Evolutionary conservation across 306 rosid genomes (phyloP), one percentile per base, ranked within the genome.

Genomic region (Lathyrus sativus): DNA sequence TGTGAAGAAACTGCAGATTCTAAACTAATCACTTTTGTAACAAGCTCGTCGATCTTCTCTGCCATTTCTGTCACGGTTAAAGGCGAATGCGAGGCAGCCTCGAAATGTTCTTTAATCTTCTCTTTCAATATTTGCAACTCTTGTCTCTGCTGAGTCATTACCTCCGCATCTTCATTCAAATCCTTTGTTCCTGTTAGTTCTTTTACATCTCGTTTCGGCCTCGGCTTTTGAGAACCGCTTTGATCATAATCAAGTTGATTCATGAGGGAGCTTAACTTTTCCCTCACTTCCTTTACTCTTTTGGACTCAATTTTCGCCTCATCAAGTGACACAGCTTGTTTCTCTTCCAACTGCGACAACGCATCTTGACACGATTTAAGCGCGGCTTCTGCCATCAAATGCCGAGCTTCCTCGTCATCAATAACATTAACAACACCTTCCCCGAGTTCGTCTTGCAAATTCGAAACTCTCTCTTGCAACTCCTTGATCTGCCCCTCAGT

Each of bases 11-110:
- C 81, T n/a, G 90, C 77, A 15, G 81, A 76, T 79, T 91, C 97
- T 80, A 95, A 85, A 81, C 62, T 74, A 57, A 90, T 67, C 72
- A 88, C 99, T 79, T 87, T 85, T 64, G 58, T 84, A 50, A 90
- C 99, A 67, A 95, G 95, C 79, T 80, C 92, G 29, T 95, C 89
- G 45, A 91, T 87, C 81, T 85, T 88, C 76, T 88, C 99, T 29
- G 84, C 95, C 99, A 95, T 84, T 65, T 88, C 96, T 59, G 89
- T 51, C 78, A 85, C 91, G 22, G 82, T 87, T 37, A 85, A 71
- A 67, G 91, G 51, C 39, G 80, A 37, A 60, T 62, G 31, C 17
- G 89, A 73, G 62, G 70, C 72, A 43, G 48, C 66, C 33, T 81
- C 85, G 7, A 85, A 83, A 18, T 93, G 83, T 60, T 78, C 87